Evolutionary conservation across 129 eudicot genomes (phyloP), one percentile per base, ranked within the genome.

Genomic region (Flaveria robusta): DNA sequence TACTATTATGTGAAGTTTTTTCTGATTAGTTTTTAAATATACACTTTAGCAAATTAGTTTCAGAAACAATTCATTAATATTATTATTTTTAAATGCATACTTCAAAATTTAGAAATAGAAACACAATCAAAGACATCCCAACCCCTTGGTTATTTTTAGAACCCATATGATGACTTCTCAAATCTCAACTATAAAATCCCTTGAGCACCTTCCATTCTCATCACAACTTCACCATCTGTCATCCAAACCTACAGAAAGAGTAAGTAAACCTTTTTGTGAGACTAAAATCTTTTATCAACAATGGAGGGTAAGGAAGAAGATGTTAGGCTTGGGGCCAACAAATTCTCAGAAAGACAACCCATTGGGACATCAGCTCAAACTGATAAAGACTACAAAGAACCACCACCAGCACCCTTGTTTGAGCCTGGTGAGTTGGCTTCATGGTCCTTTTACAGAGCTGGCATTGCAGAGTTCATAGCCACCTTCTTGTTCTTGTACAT

Each of bases 381-480:
- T 34, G 96, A 90, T 64, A 92, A 92, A 80, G 98, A 86, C 54
- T 92, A 92, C 84, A 82, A 82, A 70, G 97, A 92, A 84, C 85
- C 96, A 56, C 97, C 97, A 67, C 93, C 96, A 26, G 96, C 97
- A 7, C 97, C 98, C 4, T 70, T 88, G 82, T 92, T 89, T 70
- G 98, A 92, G 90, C 98, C 94, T 5, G 96, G 91, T 26, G 98
- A 92, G 78, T 64, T 92, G 71, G 81, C 79, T 5, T 87, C 96
- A 7, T 92, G 97, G 97, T 92, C 97, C 13, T 92, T 92, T 66
- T 92, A 92, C 79, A 86, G 97, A 70, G 97, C 97, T 64, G 96
- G 96, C 0, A 90, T 92, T 71, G 96, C 98, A 4, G 98, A 92
- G 83, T 92, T 92, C 75, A 85, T 92, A 24, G 98, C 98, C 52